A percentile compares a stretch with the other conserved stretches of the same genome.
Evolutionary conservation across 345 rosid genomes (phyloP).

Genomic region (Lagerstroemia speciosa): DNA sequence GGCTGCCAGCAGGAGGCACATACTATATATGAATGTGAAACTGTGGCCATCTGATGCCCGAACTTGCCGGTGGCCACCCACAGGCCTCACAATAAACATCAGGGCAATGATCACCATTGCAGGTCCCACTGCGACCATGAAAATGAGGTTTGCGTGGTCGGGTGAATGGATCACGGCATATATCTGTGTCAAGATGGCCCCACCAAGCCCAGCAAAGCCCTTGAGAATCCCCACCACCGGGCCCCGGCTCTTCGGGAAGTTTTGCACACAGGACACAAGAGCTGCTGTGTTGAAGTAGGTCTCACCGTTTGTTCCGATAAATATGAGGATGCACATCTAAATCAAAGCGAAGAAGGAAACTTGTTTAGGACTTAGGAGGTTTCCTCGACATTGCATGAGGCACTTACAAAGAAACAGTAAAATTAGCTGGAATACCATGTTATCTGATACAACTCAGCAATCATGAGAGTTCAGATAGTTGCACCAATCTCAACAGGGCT

Average conservation of each 20-base stretch:
- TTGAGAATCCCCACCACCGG: constrained; percentile 96
- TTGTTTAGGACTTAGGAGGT: not conserved
- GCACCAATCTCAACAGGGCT: not conserved
- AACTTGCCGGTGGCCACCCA: constrained; percentile 83
- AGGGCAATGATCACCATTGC: constrained; percentile 57
- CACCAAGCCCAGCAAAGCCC: constrained; percentile 96
- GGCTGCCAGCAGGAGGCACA: constrained; percentile 76
- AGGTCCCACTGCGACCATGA: constrained; percentile 97
- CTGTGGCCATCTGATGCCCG: constrained; percentile 59
- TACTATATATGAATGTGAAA: constrained; percentile 56
- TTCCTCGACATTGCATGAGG: not conserved
- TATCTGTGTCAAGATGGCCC: constrained; percentile 87
- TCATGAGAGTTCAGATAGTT: not conserved
- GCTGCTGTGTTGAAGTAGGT: constrained; percentile 95
- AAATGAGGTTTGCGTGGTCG: constrained; percentile 70
- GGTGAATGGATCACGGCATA: constrained; percentile 68
- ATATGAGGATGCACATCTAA: constrained; percentile 92
- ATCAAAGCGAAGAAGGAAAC: not conserved
- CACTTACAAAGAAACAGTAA: not conserved
- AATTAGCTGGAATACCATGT: not conserved
- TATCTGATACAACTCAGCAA: not conserved
- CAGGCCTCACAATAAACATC: constrained; percentile 90
- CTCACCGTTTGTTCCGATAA: constrained; percentile 87
- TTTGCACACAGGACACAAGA: constrained; percentile 89
- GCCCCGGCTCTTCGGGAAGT: constrained; percentile 94